Percentiles rank a stretch among this genome's conserved stretches.
Conservation (phyloP, 306 rosid species). For the Bauhinia variegata region DNA sequence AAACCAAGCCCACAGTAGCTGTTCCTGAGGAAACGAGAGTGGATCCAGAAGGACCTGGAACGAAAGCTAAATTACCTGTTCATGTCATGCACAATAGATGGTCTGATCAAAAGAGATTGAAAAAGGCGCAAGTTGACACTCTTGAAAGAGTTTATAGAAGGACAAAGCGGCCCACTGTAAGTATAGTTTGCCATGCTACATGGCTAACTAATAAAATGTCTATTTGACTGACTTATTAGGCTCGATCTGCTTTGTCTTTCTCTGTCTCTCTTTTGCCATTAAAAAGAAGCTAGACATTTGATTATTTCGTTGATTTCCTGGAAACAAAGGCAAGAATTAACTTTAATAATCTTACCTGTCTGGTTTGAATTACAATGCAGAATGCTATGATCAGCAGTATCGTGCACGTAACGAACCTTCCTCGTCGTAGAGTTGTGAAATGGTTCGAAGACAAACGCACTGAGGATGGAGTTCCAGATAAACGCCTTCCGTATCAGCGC, state of each 20-base stretch:
- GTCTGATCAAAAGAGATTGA: constrained; percentile 75
- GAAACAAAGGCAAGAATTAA: not conserved
- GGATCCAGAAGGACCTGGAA: constrained; percentile 40
- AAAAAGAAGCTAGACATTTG: too few relatives aligned
- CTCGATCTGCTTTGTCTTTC: not conserved
- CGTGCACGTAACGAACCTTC: constrained; percentile 86
- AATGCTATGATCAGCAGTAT: constrained; percentile 79
- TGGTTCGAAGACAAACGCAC: constrained; percentile 95
- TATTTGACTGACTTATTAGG: not conserved
- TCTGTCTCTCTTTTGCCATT: too few relatives aligned
- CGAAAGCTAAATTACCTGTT: constrained; percentile 55
- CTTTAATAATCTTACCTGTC: constrained; percentile 13
- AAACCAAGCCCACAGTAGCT: constrained; percentile 46
- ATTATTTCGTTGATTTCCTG: not conserved
- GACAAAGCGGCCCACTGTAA: constrained; percentile 91
- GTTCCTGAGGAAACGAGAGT: constrained; percentile 40
- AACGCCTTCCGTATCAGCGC: constrained; percentile 65
- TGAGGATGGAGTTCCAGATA: constrained; percentile 77
- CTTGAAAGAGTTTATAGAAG: constrained; percentile 74
- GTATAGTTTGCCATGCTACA: constrained; percentile 42
- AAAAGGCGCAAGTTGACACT: constrained; percentile 77
- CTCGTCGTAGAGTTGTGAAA: constrained; percentile 74
- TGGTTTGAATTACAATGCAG: constrained; percentile 53
- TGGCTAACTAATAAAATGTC: not conserved
- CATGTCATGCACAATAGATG: constrained; percentile 71